Base-by-base conservation (phyloP, 768 basidiomycete species). In the Russula vinacea region DNA sequence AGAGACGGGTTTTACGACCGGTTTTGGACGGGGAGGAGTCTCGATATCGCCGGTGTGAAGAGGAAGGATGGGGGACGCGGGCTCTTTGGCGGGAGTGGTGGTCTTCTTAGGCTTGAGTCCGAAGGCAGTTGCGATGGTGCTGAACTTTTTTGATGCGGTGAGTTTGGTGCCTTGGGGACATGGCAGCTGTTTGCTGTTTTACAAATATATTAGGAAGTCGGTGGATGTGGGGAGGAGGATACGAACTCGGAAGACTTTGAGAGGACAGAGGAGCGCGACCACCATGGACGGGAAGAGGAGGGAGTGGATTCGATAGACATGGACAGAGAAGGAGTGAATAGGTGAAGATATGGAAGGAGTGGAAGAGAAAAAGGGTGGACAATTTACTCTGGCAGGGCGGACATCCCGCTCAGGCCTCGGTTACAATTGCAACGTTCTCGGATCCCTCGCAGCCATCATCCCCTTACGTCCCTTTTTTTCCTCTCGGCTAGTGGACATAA, bases 31-130 rank as follows among this genome's bases (percentile, higher is more conserved):
- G 56, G 62, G 68, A 56, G 71, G 73, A 11, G 70, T 70, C 0
- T 55, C 60, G 56, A 65, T 60, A 33, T 68, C 64, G 63, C 44
- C 62, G 40, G 58, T 68, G 67, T 56, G 69, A 60, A 69, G 62
- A 58, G 56, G 62, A 64, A 66, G 64, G 40, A 65, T 35, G 51
- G 66, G 67, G 29, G 74, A 69, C 4, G 79, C 78, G 42, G 81
- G 78, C 55, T 84, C 80, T 62, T 84, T 80, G 60, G 85, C 82
- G 56, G 83, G 75, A 39, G 85, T 73, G 3, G 80, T 71, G 0
- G 83, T 77, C 70, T 86, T 89, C 76, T 84, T 89, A 24, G 81
- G 74, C 73, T 83, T 87, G 70, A 87, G 76, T 52, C 87, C 85
- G 44, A 90, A 82, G 42, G 83, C 85, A 54, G 82, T 77, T 11